Base-by-base conservation (phyloP, 345 rosid genomes). In the Eucalyptus coolabah region DNA sequence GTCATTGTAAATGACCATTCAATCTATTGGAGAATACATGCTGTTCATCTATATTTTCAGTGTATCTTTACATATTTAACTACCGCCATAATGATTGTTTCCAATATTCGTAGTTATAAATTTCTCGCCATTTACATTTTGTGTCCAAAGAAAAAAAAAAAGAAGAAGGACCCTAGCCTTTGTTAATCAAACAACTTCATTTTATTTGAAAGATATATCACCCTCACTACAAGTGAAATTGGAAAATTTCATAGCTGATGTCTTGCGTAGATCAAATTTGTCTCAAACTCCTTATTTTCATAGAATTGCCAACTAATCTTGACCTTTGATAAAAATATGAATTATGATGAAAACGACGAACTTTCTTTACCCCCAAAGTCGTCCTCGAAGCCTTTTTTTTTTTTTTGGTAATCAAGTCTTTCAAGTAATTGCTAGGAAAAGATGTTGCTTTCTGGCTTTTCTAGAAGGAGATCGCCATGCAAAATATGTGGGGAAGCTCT, bases 121-220 rank as follows among this genome's bases (percentile, higher is more conserved):
- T 65, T 65, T 65, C 21, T n/a, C 1, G 77, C 19, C 37, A 65
- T 65, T 65, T n/a, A 65, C 17, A 65, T 15, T 15, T 15, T 53
- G 5, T n/a, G 37, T n/a, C 77, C 37, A 65, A n/a, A n/a, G n/a
- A 1, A 2, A 30, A 7, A 15, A 1, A n/a, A 14, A 0, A 7
- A 30, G 3, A 63, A 63, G 2, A 51, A 30, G 18, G 77, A 7
- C 77, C 40, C 40, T 65, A n/a, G 17, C 40, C 77, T 65, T 65
- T 0, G 19, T 65, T 34, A 15, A 16, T n/a, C 37, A 15, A 65
- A n/a, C 77, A 15, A n/a, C 37, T n/a, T 65, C 77, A n/a, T 65
- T 14, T 8, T 30, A n/a, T 65, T n/a, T 65, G 37, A 65, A 65
- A 65, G 77, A 34, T n/a, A 15, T 0, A 30, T 65, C 21, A 8